Percentiles rank a stretch among this genome's conserved stretches.
Evolutionary conservation across 1,284 basidiomycete genomes (phyloP).

Genomic region (Tetrapyrgos nigripes): DNA sequence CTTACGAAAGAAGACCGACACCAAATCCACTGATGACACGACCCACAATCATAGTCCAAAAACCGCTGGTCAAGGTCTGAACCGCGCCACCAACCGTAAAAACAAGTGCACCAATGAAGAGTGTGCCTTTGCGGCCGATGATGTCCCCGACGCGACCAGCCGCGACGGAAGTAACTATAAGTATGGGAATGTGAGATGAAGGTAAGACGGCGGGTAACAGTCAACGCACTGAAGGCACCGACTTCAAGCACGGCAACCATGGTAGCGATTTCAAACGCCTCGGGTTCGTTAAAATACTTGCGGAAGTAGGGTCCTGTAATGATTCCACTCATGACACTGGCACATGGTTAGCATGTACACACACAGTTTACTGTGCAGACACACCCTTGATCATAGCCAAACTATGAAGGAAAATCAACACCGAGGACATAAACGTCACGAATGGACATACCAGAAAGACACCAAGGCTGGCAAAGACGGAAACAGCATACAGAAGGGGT

Average conservation of each 20-base stretch:
- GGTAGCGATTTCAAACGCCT: conserved; percentile 72
- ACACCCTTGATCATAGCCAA: conserved; percentile 94
- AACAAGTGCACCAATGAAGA: conserved; percentile 86
- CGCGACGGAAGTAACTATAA: conserved; percentile 85
- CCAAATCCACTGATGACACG: conserved; percentile 91
- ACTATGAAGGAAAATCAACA: conserved; percentile 49
- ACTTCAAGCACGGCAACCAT: conserved; percentile 95
- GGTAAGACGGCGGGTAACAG: background rate
- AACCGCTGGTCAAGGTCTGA: conserved; percentile 89
- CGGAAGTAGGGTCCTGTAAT: conserved; percentile 95
- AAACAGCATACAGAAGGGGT: conserved; percentile 82
- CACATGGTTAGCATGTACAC: conserved; percentile 16
- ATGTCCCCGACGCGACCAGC: conserved; percentile 90
- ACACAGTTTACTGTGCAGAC: conserved; percentile 18
- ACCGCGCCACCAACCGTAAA: conserved; percentile 91
- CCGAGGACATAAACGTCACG: background rate
- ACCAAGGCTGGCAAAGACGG: conserved; percentile 86
- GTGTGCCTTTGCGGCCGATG: conserved; percentile 87
- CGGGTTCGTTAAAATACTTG: conserved; percentile 83
- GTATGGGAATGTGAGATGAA: conserved; percentile 7
- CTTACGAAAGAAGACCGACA: conserved; percentile 90
- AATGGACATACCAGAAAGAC: conserved; percentile 81
- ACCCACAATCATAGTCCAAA: conserved; percentile 87
- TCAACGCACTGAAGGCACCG: conserved; percentile 82
- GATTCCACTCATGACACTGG: conserved; percentile 87